Conservation (phyloP, 2,329 filamentous ascomycete species). For the Beauveria medogensis region DNA sequence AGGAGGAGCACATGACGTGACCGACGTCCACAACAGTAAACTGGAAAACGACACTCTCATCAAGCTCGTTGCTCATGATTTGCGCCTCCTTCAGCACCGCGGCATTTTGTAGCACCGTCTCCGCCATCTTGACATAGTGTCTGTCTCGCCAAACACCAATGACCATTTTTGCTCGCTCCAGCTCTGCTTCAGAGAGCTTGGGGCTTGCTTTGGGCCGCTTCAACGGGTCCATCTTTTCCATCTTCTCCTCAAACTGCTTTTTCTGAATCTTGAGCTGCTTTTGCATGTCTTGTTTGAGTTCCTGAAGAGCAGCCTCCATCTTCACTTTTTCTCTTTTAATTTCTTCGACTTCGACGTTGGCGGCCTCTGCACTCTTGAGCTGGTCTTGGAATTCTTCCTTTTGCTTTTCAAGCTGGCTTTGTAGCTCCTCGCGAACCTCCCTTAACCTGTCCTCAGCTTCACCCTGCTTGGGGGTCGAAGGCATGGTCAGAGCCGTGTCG, state of each 20-base stretch:
- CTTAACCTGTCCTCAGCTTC: conserved; percentile 70
- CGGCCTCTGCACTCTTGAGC: conserved; percentile 65
- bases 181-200: conserved; percentile 63
- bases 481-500: conserved; percentile 89
- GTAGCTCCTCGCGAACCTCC: conserved; percentile 73
- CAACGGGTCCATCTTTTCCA: conserved; percentile 64
- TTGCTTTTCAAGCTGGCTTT: conserved; percentile 71
- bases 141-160: conserved; percentile 72
- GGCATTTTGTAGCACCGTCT: conserved; percentile 81
- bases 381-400: conserved; percentile 77
- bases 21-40: conserved; percentile 87
- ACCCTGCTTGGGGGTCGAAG: conserved; percentile 75
- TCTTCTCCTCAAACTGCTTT: conserved; percentile 73
- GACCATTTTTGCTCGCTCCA: conserved; percentile 58
- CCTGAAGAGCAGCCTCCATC: conserved; percentile 74
- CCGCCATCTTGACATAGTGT: conserved; percentile 89
- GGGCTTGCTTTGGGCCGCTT: conserved; percentile 53
- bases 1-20: conserved; percentile 83
- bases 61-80: conserved; percentile 94
- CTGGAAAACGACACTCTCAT: conserved; percentile 88
- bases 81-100: conserved; percentile 89
- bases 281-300: conserved; percentile 83
- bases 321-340: conserved; percentile 72
- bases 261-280: conserved; percentile 76
- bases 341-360: conserved; percentile 72